These are phyloP conservation scores for Lentinula sp. DNA, from an alignment of 768 basidiomycete species.

Conservation along the genomic window DNA sequence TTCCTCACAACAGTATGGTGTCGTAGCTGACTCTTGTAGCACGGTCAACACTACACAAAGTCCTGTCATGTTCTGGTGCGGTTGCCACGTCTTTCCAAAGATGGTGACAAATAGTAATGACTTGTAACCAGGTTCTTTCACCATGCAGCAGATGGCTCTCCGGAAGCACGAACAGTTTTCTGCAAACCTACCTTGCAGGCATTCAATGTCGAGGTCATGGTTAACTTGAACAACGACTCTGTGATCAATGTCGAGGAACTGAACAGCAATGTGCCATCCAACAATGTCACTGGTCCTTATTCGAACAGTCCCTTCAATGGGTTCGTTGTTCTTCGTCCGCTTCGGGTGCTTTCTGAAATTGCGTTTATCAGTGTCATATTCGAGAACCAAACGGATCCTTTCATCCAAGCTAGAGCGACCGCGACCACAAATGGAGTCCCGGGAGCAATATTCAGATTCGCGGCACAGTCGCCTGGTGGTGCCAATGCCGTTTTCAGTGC, in stretches of 20 bases:
- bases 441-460: constrained; percentile 52
- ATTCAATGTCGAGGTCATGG: constrained; percentile 35
- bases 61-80: constrained; percentile 67
- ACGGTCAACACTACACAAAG: constrained; percentile 29
- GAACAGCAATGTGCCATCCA: constrained; percentile 25
- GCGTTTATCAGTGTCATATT: constrained; percentile 13
- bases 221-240: constrained; percentile 35
- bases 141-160: constrained; percentile 15
- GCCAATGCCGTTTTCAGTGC: constrained; percentile 39
- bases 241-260: constrained; percentile 30
- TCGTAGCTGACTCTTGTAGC: constrained; percentile 29
- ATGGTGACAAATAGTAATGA: neutral
- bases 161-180: constrained; percentile 46
- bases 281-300: constrained; percentile 47
- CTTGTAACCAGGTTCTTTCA: constrained; percentile 34
- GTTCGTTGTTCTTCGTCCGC: constrained; percentile 23
- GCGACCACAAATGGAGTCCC: constrained; percentile 49
- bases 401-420: constrained; percentile 44
- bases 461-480: constrained; percentile 34
- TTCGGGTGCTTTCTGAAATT: neutral
- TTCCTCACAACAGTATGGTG: constrained; percentile 45
- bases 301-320: constrained; percentile 53
- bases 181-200: constrained; percentile 46
- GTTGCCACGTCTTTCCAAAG: neutral
- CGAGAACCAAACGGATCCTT: constrained; percentile 30